phyloP scores from a whole-genome alignment of 2,329 filamentous ascomycete species.

The Penicillium sp. region DNA sequence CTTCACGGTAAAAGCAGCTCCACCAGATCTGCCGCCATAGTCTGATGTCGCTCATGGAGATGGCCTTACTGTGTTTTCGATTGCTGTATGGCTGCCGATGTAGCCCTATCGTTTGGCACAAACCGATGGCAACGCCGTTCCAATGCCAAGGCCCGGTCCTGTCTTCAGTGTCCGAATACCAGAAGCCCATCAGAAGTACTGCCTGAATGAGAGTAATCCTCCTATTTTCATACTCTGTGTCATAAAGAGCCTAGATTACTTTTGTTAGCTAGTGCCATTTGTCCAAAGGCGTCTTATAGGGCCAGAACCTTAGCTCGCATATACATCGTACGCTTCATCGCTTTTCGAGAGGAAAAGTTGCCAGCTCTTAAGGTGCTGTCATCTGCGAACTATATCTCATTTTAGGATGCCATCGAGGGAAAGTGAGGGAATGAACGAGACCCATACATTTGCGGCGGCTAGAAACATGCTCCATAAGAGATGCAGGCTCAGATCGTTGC shows the following conservation, averaged over 20 bases:
- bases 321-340: slow-evolving; percentile 16
- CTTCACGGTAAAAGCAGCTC: too few species aligned
- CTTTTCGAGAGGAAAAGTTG: slow-evolving; percentile 9
- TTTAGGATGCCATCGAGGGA: not conserved
- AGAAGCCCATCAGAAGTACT: slow-evolving; percentile 14
- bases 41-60: too few species aligned
- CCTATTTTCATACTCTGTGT: slow-evolving; percentile 12
- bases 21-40: too few species aligned
- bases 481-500: slow-evolving; percentile 5
- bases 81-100: too few species aligned
- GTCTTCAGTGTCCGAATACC: slow-evolving; percentile 17
- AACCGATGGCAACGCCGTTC: too few species aligned
- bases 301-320: slow-evolving; percentile 15
- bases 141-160: slow-evolving; percentile 16
- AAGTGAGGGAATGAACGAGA: not conserved
- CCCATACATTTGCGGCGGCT: slow-evolving; percentile 13
- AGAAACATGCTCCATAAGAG: slow-evolving; percentile 16
- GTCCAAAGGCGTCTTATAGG: not conserved
- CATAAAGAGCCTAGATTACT: slow-evolving; percentile 13
- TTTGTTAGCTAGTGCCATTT: not conserved
- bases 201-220: slow-evolving; percentile 14
- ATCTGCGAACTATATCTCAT: slow-evolving; percentile 11
- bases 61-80: too few species aligned
- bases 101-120: too few species aligned
- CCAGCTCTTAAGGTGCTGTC: slow-evolving; percentile 3